phyloP scores from a whole-genome alignment of 106 monocot species.

The Allium cepa region DNA sequence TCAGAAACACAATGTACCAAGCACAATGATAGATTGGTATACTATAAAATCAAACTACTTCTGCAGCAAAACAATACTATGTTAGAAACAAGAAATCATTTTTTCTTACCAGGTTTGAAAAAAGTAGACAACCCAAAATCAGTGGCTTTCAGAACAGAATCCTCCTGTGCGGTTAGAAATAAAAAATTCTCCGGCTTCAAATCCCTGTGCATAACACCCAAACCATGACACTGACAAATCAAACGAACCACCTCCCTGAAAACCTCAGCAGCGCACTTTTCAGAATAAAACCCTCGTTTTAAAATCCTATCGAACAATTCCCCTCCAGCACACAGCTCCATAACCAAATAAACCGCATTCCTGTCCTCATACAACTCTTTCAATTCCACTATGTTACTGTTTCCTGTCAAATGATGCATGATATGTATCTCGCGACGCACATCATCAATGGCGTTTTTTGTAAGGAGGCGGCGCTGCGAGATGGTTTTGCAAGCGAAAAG shows the following conservation, averaged over 20 bases:
- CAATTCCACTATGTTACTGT: conserved; percentile 37
- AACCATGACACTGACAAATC: conserved; percentile 39
- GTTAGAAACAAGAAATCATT: too few relatives aligned
- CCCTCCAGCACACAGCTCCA: conserved; percentile 75
- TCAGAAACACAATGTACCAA: too few relatives aligned
- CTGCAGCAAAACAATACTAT: too few relatives aligned
- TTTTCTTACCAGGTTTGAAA: conserved; percentile 36
- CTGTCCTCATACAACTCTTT: conserved; percentile 22
- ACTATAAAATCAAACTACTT: too few relatives aligned
- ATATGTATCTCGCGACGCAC: conserved; percentile 42
- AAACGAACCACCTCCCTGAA: conserved; percentile 42
- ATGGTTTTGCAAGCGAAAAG: conserved; percentile 32
- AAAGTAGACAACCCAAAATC: conserved; percentile 57
- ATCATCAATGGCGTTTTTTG: conserved; percentile 11
- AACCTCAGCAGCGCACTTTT: conserved; percentile 35
- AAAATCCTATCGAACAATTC: conserved; percentile 62
- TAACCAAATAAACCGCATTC: conserved; percentile 39
- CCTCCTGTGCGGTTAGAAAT: conserved; percentile 35
- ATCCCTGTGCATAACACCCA: conserved; percentile 64
- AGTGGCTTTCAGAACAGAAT: conserved; percentile 49
- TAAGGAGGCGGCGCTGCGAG: conserved; percentile 10
- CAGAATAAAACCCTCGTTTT: conserved; percentile 43
- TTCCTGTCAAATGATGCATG: conserved; percentile 39
- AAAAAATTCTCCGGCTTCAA: conserved; percentile 69
- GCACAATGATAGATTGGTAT: too few relatives aligned